Evolutionary conservation across 2,329 filamentous ascomycete species (phyloP), one percentile per base, ranked within the genome.

Genomic region (Acarospora socialis): DNA sequence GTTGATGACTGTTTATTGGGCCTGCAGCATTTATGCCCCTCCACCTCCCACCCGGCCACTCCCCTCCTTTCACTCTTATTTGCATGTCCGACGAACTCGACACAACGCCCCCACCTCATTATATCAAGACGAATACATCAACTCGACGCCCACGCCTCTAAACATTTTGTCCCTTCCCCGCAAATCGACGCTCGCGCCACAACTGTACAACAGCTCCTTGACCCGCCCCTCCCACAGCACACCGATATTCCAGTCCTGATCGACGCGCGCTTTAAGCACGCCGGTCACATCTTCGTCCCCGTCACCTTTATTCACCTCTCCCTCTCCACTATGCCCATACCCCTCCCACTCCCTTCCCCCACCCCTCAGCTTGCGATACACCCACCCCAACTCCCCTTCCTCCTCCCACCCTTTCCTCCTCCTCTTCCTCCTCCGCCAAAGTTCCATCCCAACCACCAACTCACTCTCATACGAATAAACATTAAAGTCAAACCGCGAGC

Each of bases 401-500:
- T 13, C 25, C 21, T 26, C 21, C 28, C 5, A 7, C 15, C 4
- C 12, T 14, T n/a, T 32, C 9, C 4, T 4, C 21, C 20, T 18
- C 21, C 3, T 53, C 41, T 50, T 56, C 56, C 56, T 63, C 46
- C 73, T 77, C 48, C 81, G 75, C 87, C 90, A 98, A 25, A 95
- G 63, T 59, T 98, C 90, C 60, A 83, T 81, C 9, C 90, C 90
- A 15, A 95, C 70, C 16, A 84, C 77, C 65, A 93, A 78, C 36
- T 90, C 81, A 50, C 83, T 93, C 61, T 98, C 90, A 61, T 94
- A 98, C 52, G 83, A 93, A 58, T 94, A 95, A 30, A 94, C 80
- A 49, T 98, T 98, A 59, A 98, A 98, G 50, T 92, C 84, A 59
- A 95, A 87, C 30, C 80, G 75, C 14, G 84, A 92, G 41, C 84